Conservation (phyloP, 768 basidiomycete genomes). For the Leccinum variicolor region DNA sequence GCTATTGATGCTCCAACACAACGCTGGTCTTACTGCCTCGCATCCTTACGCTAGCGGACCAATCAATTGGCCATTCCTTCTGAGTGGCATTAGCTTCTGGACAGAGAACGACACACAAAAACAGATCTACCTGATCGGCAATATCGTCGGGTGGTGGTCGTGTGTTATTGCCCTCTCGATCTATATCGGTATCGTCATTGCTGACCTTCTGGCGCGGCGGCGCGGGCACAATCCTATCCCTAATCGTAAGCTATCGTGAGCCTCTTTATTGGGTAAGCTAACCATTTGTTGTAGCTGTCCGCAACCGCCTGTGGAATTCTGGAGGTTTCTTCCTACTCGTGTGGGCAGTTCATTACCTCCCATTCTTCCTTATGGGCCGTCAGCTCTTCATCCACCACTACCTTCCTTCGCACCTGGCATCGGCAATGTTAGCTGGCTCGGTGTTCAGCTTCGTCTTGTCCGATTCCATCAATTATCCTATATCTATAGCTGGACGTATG, state of each 20-base stretch:
- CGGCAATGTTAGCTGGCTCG: slow-evolving; percentile 87
- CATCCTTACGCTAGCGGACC: slow-evolving; percentile 97
- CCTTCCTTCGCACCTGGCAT: slow-evolving; percentile 92
- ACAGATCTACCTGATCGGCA: slow-evolving; percentile 97
- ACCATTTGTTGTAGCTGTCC: slow-evolving; percentile 56
- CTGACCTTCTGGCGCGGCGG: slow-evolving; percentile 85
- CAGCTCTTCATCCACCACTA: slow-evolving; percentile 98
- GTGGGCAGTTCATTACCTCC: slow-evolving; percentile 94
- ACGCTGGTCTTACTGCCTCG: slow-evolving; percentile 95
- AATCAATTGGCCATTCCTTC: slow-evolving; percentile 97
- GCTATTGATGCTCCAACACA: slow-evolving; percentile 95
- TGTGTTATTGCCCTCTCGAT: slow-evolving; percentile 84
- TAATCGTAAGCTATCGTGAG: slow-evolving; percentile 58
- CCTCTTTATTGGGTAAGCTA: not conserved
- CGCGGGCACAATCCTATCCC: slow-evolving; percentile 83
- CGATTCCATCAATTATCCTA: slow-evolving; percentile 88
- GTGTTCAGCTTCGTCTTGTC: slow-evolving; percentile 88
- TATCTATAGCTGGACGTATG: slow-evolving; percentile 70
- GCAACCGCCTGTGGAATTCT: slow-evolving; percentile 93
- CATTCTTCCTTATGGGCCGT: slow-evolving; percentile 97
- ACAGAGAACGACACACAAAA: slow-evolving; percentile 79
- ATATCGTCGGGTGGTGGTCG: slow-evolving; percentile 92
- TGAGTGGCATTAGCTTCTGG: slow-evolving; percentile 99
- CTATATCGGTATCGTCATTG: slow-evolving; percentile 85
- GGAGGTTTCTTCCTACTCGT: slow-evolving; percentile 93